These are phyloP conservation scores for Chrysoporthe austroafricana DNA, from an alignment of 2,329 filamentous ascomycete species.

Conservation along the genomic window DNA sequence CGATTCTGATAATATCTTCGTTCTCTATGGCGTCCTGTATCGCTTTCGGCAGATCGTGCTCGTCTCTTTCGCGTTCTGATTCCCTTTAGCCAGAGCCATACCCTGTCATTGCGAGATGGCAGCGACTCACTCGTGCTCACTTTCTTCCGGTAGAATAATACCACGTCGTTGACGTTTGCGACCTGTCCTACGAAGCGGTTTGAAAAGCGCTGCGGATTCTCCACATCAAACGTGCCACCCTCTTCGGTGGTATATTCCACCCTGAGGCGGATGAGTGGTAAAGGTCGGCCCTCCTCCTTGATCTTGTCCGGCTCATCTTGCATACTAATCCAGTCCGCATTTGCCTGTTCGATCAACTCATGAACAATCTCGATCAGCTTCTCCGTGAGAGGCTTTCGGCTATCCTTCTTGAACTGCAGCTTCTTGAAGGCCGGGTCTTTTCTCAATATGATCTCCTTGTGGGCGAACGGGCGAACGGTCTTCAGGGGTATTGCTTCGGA, in stretches of 20 bases:
- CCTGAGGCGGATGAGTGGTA: slow-evolving; percentile 85
- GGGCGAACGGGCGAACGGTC: slow-evolving; percentile 88
- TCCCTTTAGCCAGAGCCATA: slow-evolving; percentile 28
- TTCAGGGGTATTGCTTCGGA: slow-evolving; percentile 83
- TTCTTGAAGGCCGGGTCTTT: slow-evolving; percentile 77
- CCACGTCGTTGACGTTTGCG: slow-evolving; percentile 90
- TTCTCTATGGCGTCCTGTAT: slow-evolving; percentile 62
- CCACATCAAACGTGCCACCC: slow-evolving; percentile 83
- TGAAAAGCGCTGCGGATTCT: slow-evolving; percentile 95
- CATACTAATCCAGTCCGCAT: slow-evolving; percentile 76
- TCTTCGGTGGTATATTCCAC: slow-evolving; percentile 89
- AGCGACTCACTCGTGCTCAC: slow-evolving; percentile 52
- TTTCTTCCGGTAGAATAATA: slow-evolving; percentile 92
- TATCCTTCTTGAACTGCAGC: slow-evolving; percentile 80
- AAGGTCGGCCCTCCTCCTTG: slow-evolving; percentile 65
- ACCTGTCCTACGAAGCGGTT: slow-evolving; percentile 90
- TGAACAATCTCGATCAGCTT: slow-evolving; percentile 79
- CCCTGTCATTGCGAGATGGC: slow-evolving; percentile 19
- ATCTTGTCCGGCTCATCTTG: slow-evolving; percentile 66
- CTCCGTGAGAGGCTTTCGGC: slow-evolving; percentile 77
- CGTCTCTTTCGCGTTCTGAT: slow-evolving; percentile 48
- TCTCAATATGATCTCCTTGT: slow-evolving; percentile 76
- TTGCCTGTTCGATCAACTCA: slow-evolving; percentile 84
- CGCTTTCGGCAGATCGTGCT: slow-evolving; percentile 65
- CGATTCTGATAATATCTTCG: slow-evolving; percentile 82